Evolutionary conservation across 257 asterid genomes (phyloP).

Genomic region (Primulina tabacum): DNA sequence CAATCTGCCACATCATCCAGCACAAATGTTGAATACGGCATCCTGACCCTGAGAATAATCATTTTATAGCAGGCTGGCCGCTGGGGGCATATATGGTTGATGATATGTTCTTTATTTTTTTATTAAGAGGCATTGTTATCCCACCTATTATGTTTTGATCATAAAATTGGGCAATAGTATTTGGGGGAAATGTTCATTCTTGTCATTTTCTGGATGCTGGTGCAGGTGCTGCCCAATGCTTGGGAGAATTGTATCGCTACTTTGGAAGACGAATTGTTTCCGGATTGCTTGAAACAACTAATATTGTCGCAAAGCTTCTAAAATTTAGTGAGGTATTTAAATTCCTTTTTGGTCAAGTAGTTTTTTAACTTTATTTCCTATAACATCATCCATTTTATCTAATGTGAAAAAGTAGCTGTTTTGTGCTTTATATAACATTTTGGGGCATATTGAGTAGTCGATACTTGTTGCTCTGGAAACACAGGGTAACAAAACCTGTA

Average conservation of each 20-base stretch:
- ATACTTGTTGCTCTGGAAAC: constrained; percentile 14
- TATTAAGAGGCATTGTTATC: neutral
- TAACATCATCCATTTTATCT: constrained; percentile 17
- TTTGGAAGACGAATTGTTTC: constrained; percentile 85
- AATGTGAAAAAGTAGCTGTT: constrained; percentile 5
- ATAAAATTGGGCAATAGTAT: neutral
- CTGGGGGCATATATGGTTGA: neutral
- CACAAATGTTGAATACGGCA: neutral
- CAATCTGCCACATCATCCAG: neutral
- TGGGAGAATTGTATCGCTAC: constrained; percentile 80
- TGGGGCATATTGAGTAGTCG: constrained; percentile 12
- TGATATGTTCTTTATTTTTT: neutral
- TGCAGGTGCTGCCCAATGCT: constrained; percentile 89
- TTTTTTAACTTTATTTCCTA: constrained; percentile 19
- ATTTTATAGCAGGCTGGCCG: neutral
- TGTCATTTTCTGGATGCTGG: constrained; percentile 18
- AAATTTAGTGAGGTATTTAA: constrained; percentile 77
- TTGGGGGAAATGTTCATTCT: neutral
- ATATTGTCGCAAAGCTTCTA: constrained; percentile 66
- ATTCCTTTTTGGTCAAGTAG: neutral
- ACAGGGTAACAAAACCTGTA: constrained; percentile 15
- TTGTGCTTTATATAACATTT: constrained; percentile 12
- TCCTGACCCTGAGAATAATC: neutral
- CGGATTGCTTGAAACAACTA: constrained; percentile 85
- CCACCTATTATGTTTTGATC: neutral